A percentile compares a stretch with the other conserved stretches of the same genome.
Conservation (phyloP, 352 stramenopile genomes). For the Albugo candida region DNA sequence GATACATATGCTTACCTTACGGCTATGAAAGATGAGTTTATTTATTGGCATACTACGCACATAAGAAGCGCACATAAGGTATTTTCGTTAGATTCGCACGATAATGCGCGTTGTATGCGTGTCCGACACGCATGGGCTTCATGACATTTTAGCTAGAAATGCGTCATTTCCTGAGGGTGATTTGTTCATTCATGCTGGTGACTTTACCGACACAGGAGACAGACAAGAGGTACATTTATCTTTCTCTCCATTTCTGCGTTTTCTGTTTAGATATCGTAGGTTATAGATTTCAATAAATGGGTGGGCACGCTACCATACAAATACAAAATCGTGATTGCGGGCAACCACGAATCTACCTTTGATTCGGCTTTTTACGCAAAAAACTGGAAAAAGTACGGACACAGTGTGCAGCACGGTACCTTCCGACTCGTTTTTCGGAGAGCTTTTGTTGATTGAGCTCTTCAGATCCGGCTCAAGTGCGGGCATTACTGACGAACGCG, state of each 20-base stretch:
- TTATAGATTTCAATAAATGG: conserved; percentile 8
- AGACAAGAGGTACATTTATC: conserved; percentile 6
- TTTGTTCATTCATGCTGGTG: conserved; percentile 32
- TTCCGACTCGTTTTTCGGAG: background rate
- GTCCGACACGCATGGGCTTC: conserved; percentile 62
- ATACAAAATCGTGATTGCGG: conserved; percentile 11
- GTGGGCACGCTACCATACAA: conserved; percentile 5
- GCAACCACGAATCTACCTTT: conserved; percentile 24
- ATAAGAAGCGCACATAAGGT: no score
- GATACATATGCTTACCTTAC: no score
- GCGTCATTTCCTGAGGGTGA: conserved; percentile 11
- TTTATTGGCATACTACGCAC: no score
- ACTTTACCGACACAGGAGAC: conserved; percentile 30
- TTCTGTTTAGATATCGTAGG: conserved; percentile 1
- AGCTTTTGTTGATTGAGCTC: background rate
- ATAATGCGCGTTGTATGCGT: conserved; percentile 54
- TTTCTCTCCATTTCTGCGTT: background rate
- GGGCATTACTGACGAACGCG: conserved; percentile 46
- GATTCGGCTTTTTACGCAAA: conserved; percentile 40
- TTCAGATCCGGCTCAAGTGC: conserved; percentile 37
- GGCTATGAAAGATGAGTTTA: no score
- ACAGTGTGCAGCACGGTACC: conserved; percentile 30
- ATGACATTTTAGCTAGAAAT: conserved; percentile 26
- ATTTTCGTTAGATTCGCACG: background rate
- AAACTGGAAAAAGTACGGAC: conserved; percentile 56